These are phyloP conservation scores for Lithospermum erythrorhizon DNA, from an alignment of 257 asterid species.

Conservation along the genomic window DNA sequence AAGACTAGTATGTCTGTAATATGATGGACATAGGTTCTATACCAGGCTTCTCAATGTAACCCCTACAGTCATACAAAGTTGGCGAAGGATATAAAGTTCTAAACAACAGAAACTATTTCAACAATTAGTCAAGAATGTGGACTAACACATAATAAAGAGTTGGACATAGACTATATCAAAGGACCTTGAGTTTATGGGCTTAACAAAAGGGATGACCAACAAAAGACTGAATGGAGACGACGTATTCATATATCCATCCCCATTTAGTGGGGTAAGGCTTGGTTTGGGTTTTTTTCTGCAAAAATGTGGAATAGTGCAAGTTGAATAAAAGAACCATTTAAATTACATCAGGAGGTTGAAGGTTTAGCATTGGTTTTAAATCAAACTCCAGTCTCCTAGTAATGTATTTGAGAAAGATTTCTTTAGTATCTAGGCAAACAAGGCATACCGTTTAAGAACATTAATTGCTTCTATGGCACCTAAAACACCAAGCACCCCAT, in stretches of 20 bases:
- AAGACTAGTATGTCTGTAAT: background rate
- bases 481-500: constrained; percentile 90
- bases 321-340: background rate
- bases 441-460: constrained; percentile 57
- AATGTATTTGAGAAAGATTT: background rate
- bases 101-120: background rate
- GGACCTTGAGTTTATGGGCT: too few species aligned
- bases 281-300: too few species aligned
- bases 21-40: too few species aligned
- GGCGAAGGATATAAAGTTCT: background rate
- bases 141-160: too few species aligned
- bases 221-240: too few species aligned
- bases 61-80: background rate
- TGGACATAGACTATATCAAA: too few species aligned
- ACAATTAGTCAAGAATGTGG: background rate
- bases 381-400: background rate
- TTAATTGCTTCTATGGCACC: constrained; percentile 97
- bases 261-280: too few species aligned
- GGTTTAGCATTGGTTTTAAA: background rate
- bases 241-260: too few species aligned
- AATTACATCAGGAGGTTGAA: background rate
- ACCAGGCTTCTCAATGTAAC: too few species aligned
- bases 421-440: background rate
- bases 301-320: background rate
- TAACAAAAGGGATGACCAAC: too few species aligned